Evolutionary conservation across 805 yeast genomes (phyloP).

Genomic region (Cyberlindnera subsufficiens): DNA sequence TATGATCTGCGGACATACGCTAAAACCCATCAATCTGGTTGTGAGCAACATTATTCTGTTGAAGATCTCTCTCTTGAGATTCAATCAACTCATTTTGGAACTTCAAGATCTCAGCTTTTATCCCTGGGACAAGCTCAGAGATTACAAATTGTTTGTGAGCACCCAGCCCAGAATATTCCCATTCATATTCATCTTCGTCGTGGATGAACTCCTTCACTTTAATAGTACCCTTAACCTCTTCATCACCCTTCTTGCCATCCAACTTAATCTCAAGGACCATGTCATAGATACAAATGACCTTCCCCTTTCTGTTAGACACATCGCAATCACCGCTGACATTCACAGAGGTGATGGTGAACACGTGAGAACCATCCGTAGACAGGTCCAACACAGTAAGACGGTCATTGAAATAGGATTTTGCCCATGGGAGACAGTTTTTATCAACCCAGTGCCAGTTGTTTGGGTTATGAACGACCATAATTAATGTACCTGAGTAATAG

Average conservation of each 20-base stretch:
- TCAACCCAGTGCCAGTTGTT: constrained; percentile 79
- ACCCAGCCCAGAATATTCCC: constrained; percentile 39
- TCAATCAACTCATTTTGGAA: constrained; percentile 60
- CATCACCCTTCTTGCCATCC: constrained; percentile 28
- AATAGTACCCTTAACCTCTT: constrained; percentile 40
- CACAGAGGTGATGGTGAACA: constrained; percentile 32
- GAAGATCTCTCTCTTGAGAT: constrained; percentile 59
- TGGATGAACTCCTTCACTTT: constrained; percentile 66
- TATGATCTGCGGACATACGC: neutral
- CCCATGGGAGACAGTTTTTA: constrained; percentile 62
- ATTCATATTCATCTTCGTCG: constrained; percentile 67
- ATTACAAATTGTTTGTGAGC: constrained; percentile 35
- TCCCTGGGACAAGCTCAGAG: constrained; percentile 45
- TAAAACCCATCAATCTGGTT: neutral
- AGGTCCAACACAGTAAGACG: constrained; percentile 26
- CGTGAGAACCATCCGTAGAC: constrained; percentile 12
- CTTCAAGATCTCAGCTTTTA: constrained; percentile 40
- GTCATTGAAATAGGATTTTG: constrained; percentile 42
- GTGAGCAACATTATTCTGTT: constrained; percentile 28
- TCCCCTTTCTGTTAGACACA: constrained; percentile 80
- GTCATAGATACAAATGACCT: constrained; percentile 71
- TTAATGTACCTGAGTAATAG: neutral
- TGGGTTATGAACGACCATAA: constrained; percentile 66
- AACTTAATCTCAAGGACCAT: constrained; percentile 47
- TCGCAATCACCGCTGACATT: constrained; percentile 68